Conservation (phyloP, 2,329 filamentous ascomycete genomes). For the Phialocephala sp. region DNA sequence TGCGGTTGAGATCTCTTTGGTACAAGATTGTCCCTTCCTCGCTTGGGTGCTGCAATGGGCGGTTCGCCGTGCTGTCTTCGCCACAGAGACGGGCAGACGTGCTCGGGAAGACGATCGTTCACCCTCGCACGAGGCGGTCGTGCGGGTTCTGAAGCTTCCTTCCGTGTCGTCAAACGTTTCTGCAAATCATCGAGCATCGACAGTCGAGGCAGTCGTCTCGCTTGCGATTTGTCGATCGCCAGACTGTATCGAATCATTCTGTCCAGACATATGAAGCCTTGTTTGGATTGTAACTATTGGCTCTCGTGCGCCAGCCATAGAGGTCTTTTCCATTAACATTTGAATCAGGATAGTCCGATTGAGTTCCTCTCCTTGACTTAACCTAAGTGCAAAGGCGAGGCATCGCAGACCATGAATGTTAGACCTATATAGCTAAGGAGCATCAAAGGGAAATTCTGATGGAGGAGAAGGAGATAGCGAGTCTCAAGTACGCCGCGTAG, state of each 20-base stretch:
- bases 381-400: not conserved
- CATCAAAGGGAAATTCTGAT: not conserved
- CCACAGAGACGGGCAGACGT: not conserved
- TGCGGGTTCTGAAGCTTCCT: too few relatives aligned
- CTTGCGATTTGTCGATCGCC: conserved; percentile 18
- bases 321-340: too few relatives aligned
- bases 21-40: conserved; percentile 9
- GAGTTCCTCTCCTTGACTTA: not conserved
- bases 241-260: not conserved
- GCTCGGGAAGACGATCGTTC: not conserved
- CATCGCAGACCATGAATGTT: not conserved
- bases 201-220: conserved; percentile 14
- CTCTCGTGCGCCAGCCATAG: too few relatives aligned
- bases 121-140: conserved; percentile 5
- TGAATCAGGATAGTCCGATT: not conserved
- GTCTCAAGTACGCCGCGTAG: not conserved
- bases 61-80: not conserved
- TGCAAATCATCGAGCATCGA: conserved; percentile 19
- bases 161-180: conserved; percentile 12
- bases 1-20: conserved; percentile 17
- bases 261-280: not conserved
- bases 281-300: too few relatives aligned
- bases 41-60: not conserved
- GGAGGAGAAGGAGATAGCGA: not conserved
- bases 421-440: not conserved